Conservation (phyloP, 306 rosid genomes). For the Fagus sylvatica region DNA sequence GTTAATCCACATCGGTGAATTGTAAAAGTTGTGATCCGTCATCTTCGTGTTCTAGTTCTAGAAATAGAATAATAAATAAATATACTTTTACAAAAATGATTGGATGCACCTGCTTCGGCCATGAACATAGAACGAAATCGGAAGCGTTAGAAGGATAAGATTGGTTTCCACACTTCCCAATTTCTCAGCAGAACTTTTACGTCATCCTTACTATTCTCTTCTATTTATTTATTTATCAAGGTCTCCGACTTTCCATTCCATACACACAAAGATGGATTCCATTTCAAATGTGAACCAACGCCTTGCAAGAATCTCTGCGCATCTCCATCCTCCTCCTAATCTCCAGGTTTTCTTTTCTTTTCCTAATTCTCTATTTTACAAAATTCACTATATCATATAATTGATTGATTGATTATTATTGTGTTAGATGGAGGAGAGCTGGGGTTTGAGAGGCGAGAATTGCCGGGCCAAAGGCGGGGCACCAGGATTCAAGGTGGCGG, state of each 20-base stretch:
- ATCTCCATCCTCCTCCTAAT: conserved; percentile 55
- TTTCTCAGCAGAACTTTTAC: conserved; percentile 7
- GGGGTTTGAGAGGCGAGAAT: conserved; percentile 36
- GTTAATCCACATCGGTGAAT: too few species aligned
- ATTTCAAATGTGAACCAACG: conserved; percentile 49
- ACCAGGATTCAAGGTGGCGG: conserved; percentile 89
- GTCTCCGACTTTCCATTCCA: too few species aligned
- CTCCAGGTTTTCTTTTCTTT: conserved; percentile 40
- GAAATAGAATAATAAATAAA: not conserved
- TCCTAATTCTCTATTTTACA: not conserved
- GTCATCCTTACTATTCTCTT: conserved; percentile 19
- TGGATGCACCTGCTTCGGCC: too few species aligned
- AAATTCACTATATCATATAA: too few species aligned
- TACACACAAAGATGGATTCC: conserved; percentile 24
- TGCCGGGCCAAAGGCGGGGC: conserved; percentile 93
- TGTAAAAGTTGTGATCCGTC: not conserved
- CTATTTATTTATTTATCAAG: not conserved
- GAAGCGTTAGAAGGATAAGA: conserved; percentile 10
- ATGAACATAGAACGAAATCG: not conserved
- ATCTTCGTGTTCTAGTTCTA: not conserved
- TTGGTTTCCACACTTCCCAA: conserved; percentile 42
- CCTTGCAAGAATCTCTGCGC: conserved; percentile 63
- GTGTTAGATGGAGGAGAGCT: conserved; percentile 45
- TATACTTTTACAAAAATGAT: not conserved
- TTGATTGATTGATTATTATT: too few species aligned